A percentile compares a stretch with the other conserved stretches of the same genome.
Conservation (phyloP, 805 yeast species). For the Candida montana region DNA sequence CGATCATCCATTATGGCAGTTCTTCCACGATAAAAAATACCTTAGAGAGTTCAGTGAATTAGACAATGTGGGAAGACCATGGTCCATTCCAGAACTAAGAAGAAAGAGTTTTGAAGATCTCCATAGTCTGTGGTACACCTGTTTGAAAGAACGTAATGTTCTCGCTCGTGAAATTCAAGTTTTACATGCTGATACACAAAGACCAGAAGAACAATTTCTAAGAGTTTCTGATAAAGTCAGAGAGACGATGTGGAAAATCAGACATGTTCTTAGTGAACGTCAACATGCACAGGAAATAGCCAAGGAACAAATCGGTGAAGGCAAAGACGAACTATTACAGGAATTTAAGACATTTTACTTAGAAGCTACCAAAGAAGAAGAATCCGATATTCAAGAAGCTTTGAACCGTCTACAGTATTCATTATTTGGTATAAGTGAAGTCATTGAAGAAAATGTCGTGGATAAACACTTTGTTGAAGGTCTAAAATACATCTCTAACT, state of each 20-base stretch:
- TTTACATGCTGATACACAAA: slow-evolving; percentile 38
- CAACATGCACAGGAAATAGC: slow-evolving; percentile 64
- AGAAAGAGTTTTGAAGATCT: slow-evolving; percentile 88
- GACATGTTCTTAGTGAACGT: slow-evolving; percentile 84
- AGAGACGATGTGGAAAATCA: slow-evolving; percentile 70
- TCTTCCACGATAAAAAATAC: slow-evolving; percentile 62
- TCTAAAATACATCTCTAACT: slow-evolving; percentile 58
- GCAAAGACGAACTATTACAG: slow-evolving; percentile 43
- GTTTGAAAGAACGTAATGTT: slow-evolving; percentile 76
- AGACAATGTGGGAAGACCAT: slow-evolving; percentile 58
- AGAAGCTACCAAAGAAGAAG: slow-evolving; percentile 47
- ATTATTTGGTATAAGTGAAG: slow-evolving; percentile 75
- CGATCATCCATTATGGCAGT: slow-evolving; percentile 94
- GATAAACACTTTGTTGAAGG: slow-evolving; percentile 63
- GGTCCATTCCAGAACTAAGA: slow-evolving; percentile 87
- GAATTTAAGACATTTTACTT: slow-evolving; percentile 59
- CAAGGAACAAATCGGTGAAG: slow-evolving; percentile 36
- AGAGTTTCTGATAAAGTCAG: slow-evolving; percentile 38
- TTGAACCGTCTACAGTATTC: slow-evolving; percentile 78
- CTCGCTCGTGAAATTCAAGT: slow-evolving; percentile 71
- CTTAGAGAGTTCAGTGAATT: slow-evolving; percentile 55
- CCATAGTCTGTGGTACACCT: slow-evolving; percentile 86
- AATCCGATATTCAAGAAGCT: slow-evolving; percentile 56
- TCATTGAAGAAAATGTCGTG: slow-evolving; percentile 51
- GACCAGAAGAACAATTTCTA: slow-evolving; percentile 30